Percentiles rank a stretch among this genome's conserved stretches.
Conservation (phyloP, 768 basidiomycete species). For the Tricholoma sp. region DNA sequence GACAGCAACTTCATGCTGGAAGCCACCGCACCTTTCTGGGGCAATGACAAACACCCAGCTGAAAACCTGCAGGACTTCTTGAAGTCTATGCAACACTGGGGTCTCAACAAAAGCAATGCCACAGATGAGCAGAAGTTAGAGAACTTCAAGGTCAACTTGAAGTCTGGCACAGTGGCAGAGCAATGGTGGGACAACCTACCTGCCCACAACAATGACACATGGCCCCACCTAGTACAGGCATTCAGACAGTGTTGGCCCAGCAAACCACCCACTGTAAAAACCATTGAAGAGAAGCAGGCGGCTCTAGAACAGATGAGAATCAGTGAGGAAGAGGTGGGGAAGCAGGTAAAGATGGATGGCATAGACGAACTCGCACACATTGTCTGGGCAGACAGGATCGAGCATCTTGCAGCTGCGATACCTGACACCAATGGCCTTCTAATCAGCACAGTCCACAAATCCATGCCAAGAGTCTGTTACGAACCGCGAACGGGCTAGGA, state of each 20-base stretch:
- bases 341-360: neutral
- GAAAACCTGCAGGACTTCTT: slow-evolving; percentile 18
- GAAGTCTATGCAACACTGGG: slow-evolving; percentile 7
- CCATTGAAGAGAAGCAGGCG: neutral
- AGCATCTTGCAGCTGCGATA: neutral
- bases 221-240: slow-evolving; percentile 1
- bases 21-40: neutral
- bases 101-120: slow-evolving; percentile 1
- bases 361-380: slow-evolving; percentile 11
- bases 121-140: slow-evolving; percentile 6
- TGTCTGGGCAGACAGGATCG: slow-evolving; percentile 11
- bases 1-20: neutral
- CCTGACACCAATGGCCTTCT: neutral
- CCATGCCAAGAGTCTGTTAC: neutral
- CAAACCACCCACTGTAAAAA: slow-evolving; percentile 7
- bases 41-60: neutral
- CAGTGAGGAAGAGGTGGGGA: neutral
- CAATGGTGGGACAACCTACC: slow-evolving; percentile 11
- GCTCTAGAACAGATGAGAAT: slow-evolving; percentile 5
- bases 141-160: slow-evolving; percentile 7
- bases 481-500: too few relatives aligned
- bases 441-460: neutral
- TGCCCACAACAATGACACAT: slow-evolving; percentile 3
- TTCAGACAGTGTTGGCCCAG: slow-evolving; percentile 17
- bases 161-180: slow-evolving; percentile 12